Base-by-base conservation (phyloP, 306 rosid genomes). In the Quercus variabilis region DNA sequence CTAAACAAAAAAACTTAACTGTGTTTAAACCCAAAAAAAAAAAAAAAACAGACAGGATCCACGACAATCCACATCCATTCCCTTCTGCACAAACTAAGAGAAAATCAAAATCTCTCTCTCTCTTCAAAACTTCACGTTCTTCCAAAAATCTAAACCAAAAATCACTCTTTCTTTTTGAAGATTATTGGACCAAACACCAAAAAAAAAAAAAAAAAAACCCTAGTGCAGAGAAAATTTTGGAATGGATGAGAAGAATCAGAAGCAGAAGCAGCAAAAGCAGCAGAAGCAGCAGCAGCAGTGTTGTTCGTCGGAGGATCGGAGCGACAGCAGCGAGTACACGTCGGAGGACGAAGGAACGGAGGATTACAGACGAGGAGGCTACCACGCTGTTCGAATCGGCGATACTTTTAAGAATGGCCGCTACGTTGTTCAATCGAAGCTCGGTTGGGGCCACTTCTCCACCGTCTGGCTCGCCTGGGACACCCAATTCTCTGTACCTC, bases 401-500 rank as follows among this genome's bases (percentile, higher is more conserved):
- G 98, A 94, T 67, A 51, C 92, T 52, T 92, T 94, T 80, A 92
- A 87, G 81, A 83, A 67, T 52, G 93, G 93, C 28, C 90, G 91
- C 21, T 91, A 94, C 14, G 92, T 88, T 60, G 91, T 94, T 55
- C 97, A 91, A 92, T 90, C 86, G 82, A 94, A 94, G 87, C 99
- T 94, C 58, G 99, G 99, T 28, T 94, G 97, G 99, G 99, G 99
- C 18, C 99, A 94, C 81, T 94, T 94, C 91, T 94, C 99, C 81
- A 92, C 99, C 19, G 97, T 94, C 30, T 94, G 97, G 97, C 99
- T 94, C 79, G 97, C 99, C 25, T 94, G 97, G 97, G 99, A 94
- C 78, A 81, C 83, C 51, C 91, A 72, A 73, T 70, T 68, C 86
- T 85, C 88, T 33, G 97, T 94, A 81, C 43, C 5, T 52, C 84